Evolutionary conservation across 495 filamentous ascomycete genomes (phyloP).

Genomic region (Talaromyces proteolyticus): DNA sequence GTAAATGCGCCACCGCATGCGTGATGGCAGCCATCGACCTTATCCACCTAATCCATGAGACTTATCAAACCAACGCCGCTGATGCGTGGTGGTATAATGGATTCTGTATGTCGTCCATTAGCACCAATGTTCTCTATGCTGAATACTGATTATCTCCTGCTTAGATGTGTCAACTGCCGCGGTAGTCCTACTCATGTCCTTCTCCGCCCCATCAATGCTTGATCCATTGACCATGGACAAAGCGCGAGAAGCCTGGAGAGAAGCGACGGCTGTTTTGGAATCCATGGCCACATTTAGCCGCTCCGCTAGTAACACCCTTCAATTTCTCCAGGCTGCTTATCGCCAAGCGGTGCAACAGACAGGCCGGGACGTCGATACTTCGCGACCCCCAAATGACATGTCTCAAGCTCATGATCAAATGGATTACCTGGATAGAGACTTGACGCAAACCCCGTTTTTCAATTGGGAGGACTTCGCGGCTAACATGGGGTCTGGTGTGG

Average conservation of each 20-base stretch:
- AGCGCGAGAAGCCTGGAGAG: constrained; percentile 21
- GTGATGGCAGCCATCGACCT: constrained; percentile 32
- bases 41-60: constrained; percentile 27
- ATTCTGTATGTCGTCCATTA: constrained; percentile 38
- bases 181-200: constrained; percentile 34
- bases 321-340: constrained; percentile 23
- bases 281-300: constrained; percentile 23
- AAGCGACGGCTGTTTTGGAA: constrained; percentile 20
- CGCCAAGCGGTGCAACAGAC: constrained; percentile 12
- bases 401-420: not conserved
- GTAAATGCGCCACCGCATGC: constrained; percentile 32
- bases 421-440: constrained; percentile 4
- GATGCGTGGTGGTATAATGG: constrained; percentile 45
- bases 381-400: constrained; percentile 3
- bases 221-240: constrained; percentile 11
- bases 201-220: constrained; percentile 19
- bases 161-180: constrained; percentile 37
- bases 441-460: constrained; percentile 12
- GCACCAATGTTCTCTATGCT: too few species aligned
- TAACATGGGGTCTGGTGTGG: constrained; percentile 26
- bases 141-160: not conserved
- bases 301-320: constrained; percentile 25
- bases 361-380: not conserved
- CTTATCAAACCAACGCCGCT: constrained; percentile 28
- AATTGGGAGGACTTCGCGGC: constrained; percentile 21